Conservation (phyloP, 345 rosid genomes). For the Syzygium aqueum region DNA sequence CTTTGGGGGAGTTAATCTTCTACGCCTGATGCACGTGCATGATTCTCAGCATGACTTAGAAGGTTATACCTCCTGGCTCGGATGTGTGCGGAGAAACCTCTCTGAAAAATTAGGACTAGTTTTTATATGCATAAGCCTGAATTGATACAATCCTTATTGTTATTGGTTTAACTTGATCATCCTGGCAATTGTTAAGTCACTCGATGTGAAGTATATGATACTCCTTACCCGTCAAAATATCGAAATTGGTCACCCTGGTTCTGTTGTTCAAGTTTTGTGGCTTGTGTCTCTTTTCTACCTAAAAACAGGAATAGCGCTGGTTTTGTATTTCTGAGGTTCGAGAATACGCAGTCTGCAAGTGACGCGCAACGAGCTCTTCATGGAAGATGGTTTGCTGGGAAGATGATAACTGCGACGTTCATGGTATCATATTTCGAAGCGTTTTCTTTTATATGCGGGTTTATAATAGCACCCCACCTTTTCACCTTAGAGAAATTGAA, state of each 20-base stretch:
- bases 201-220: not conserved
- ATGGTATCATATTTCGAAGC: conserved; percentile 29
- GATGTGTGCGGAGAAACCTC: not conserved
- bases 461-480: not conserved
- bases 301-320: conserved; percentile 71
- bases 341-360: conserved; percentile 46
- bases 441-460: not conserved
- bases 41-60: not conserved
- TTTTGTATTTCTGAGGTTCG: conserved; percentile 77
- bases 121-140: not conserved
- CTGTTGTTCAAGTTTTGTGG: not conserved
- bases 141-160: not conserved
- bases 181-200: not conserved
- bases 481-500: not conserved
- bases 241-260: not conserved
- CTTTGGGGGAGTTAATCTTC: not conserved
- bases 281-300: not conserved
- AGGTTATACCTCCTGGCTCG: not conserved
- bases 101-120: not conserved
- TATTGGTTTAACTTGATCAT: not conserved
- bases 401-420: conserved; percentile 91
- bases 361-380: conserved; percentile 83
- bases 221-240: not conserved
- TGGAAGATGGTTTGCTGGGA: conserved; percentile 98
- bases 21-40: not conserved